A percentile compares a stretch with the other conserved stretches of the same genome.
phyloP scores from a whole-genome alignment of 371 early-diverging fungal species.

The Zancudomyces culisetae region DNA sequence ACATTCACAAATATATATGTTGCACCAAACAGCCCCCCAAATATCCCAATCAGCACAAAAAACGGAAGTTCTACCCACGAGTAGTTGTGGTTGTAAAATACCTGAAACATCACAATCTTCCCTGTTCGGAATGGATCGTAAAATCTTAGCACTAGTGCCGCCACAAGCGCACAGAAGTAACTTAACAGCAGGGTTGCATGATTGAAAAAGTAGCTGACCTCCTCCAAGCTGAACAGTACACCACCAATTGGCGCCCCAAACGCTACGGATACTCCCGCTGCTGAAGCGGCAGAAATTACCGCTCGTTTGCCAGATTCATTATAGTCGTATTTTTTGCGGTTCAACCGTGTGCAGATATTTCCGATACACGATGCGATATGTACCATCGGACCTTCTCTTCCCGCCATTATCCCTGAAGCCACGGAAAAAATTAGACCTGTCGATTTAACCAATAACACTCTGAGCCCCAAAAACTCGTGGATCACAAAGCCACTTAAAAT shows the following conservation, averaged over 20 bases:
- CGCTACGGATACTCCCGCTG: conserved; percentile 86
- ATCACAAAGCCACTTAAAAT: conserved; percentile 72
- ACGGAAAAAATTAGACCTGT: conserved; percentile 53
- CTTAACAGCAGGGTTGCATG: conserved; percentile 87
- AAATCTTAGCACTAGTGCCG: conserved; percentile 71
- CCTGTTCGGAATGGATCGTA: conserved; percentile 88
- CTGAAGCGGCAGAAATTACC: conserved; percentile 77
- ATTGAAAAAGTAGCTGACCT: conserved; percentile 86
- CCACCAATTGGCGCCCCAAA: conserved; percentile 96
- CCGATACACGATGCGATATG: conserved; percentile 85
- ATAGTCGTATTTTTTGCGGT: conserved; percentile 56
- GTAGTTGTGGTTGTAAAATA: conserved; percentile 78
- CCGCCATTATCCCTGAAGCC: conserved; percentile 73
- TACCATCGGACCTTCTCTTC: conserved; percentile 90
- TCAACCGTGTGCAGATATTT: conserved; percentile 66
- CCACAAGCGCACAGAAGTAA: conserved; percentile 82
- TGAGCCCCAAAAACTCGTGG: conserved; percentile 46
- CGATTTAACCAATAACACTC: conserved; percentile 49
- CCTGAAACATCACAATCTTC: conserved; percentile 86
- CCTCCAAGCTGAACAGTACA: conserved; percentile 89
- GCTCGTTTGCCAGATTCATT: conserved; percentile 65
- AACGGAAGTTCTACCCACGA: conserved; percentile 67
- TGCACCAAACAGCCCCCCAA: conserved; percentile 83
- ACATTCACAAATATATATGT: conserved; percentile 65
- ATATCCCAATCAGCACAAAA: conserved; percentile 67